Base-by-base conservation (phyloP, 331 rosid genomes). In the Rhamnella rubrinervis region DNA sequence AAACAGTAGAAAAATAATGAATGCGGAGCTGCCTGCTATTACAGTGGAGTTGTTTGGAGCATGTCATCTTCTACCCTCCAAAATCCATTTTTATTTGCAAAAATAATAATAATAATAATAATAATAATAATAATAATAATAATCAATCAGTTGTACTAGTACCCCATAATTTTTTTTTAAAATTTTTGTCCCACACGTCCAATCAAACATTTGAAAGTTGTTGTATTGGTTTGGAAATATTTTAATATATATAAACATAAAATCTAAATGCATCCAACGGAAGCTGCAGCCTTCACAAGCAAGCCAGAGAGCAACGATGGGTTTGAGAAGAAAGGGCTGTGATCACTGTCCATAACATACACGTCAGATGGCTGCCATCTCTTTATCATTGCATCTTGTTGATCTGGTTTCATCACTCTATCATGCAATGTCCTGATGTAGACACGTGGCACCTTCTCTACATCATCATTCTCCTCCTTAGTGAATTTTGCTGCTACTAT, bases 271-370 rank as follows among this genome's bases (percentile, higher is more conserved):
- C 66, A 81, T 71, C 80, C 79, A 77, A 26, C 14, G 50, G 72
- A 82, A 67, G 92, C 78, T 12, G 92, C 84, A 74, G 85, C 82
- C 69, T 87, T 85, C 0, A 89, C 62, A 40, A 92, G 85, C 60
- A 92, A 76, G 20, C 92, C 96, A 53, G 83, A 87, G 79, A 92
- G 97, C 55, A 86, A 37, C 65, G 85, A 89, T 6, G 97, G 97
- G 0, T 80, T 53, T 8, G 93, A 92, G 91, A 92, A 92, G 81
- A 83, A 82, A 44, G 97, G 97, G 65, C 88, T 83, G 65, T 92
- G 97, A 67, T 89, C 97, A 52, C 85, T 83, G 44, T 92, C 96
- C 40, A 89, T 44, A 59, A 81, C 84, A 81, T 86, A 84, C 21
- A 85, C 84, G 46, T 78, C 77, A 0, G 69, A 62, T 68, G 93